Percentiles rank a stretch among this genome's conserved stretches.
These are phyloP conservation scores for Trypanosoma platydactyli DNA, from an alignment of 208 protist genomes.

Conservation along the genomic window DNA sequence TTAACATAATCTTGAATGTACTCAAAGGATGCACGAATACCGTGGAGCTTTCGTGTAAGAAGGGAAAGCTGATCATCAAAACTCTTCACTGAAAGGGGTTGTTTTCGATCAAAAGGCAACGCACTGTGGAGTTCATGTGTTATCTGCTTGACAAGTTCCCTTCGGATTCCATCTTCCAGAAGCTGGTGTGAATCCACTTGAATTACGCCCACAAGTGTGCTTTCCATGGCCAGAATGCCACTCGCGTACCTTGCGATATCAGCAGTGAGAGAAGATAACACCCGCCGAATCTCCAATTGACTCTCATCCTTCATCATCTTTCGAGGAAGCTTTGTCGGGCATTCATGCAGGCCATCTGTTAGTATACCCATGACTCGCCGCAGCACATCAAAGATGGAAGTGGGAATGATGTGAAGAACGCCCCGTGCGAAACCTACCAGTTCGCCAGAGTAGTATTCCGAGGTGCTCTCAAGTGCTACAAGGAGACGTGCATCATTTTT, in stretches of 20 bases:
- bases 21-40: slow-evolving; percentile 94
- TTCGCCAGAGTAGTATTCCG: slow-evolving; percentile 92
- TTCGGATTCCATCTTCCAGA: slow-evolving; percentile 97
- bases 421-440: slow-evolving; percentile 92
- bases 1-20: slow-evolving; percentile 98
- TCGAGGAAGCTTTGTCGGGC: slow-evolving; percentile 65
- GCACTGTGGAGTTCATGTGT: slow-evolving; percentile 66
- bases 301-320: slow-evolving; percentile 80
- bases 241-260: slow-evolving; percentile 94
- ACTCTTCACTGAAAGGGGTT: slow-evolving; percentile 30
- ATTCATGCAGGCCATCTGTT: slow-evolving; percentile 75
- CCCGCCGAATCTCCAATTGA: slow-evolving; percentile 89
- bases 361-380: slow-evolving; percentile 94
- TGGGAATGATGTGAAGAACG: slow-evolving; percentile 97
- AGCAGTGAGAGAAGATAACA: slow-evolving; percentile 88
- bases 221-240: slow-evolving; percentile 98
- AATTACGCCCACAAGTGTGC: slow-evolving; percentile 96
- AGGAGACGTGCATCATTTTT: slow-evolving; percentile 55
- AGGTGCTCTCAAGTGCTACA: slow-evolving; percentile 86
- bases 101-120: slow-evolving; percentile 60
- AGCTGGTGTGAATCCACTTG: slow-evolving; percentile 95
- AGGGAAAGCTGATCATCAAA: slow-evolving; percentile 80
- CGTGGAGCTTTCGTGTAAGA: slow-evolving; percentile 79
- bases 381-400: slow-evolving; percentile 94
- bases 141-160: slow-evolving; percentile 90